Conservation (phyloP, 1,284 basidiomycete genomes). For the Fomitopsis pinicola region DNA sequence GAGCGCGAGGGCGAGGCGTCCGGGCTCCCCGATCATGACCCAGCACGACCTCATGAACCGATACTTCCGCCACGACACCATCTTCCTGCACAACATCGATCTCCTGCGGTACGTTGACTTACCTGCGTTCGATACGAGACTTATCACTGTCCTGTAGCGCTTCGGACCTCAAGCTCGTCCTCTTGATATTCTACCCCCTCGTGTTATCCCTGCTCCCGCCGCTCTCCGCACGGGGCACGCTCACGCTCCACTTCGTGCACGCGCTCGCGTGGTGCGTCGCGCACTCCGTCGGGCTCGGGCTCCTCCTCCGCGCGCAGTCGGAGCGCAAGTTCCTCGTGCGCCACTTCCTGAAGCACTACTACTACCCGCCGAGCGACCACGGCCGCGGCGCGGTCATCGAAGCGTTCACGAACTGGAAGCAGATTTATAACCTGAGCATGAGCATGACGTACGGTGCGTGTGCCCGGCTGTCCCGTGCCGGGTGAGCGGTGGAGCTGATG, state of each 20-base stretch:
- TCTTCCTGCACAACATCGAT: slow-evolving; percentile 83
- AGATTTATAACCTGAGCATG: slow-evolving; percentile 87
- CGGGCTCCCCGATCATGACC: slow-evolving; percentile 32
- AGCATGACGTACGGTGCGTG: slow-evolving; percentile 89
- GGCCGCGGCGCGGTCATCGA: slow-evolving; percentile 79
- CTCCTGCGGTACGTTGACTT: slow-evolving; percentile 62
- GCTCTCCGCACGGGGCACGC: slow-evolving; percentile 36
- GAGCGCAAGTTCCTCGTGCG: slow-evolving; percentile 86
- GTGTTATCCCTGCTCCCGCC: slow-evolving; percentile 42
- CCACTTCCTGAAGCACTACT: slow-evolving; percentile 91
- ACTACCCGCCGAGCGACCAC: slow-evolving; percentile 64
- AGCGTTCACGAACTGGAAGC: slow-evolving; percentile 95
- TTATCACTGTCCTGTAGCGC: slow-evolving; percentile 36
- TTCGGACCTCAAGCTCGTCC: slow-evolving; percentile 62
- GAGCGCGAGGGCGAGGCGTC: slow-evolving; percentile 11
- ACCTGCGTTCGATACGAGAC: not conserved
- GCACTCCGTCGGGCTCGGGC: slow-evolving; percentile 87
- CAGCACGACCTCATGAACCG: slow-evolving; percentile 89
- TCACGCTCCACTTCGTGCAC: slow-evolving; percentile 75
- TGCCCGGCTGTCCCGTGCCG: not conserved
- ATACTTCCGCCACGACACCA: slow-evolving; percentile 88
- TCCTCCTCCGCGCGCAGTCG: slow-evolving; percentile 81
- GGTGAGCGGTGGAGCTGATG: not conserved
- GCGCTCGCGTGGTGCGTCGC: slow-evolving; percentile 85
- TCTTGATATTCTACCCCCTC: slow-evolving; percentile 54